phyloP scores from a whole-genome alignment of 176 grass and related monocot species.

The Eleusine coracana region DNA sequence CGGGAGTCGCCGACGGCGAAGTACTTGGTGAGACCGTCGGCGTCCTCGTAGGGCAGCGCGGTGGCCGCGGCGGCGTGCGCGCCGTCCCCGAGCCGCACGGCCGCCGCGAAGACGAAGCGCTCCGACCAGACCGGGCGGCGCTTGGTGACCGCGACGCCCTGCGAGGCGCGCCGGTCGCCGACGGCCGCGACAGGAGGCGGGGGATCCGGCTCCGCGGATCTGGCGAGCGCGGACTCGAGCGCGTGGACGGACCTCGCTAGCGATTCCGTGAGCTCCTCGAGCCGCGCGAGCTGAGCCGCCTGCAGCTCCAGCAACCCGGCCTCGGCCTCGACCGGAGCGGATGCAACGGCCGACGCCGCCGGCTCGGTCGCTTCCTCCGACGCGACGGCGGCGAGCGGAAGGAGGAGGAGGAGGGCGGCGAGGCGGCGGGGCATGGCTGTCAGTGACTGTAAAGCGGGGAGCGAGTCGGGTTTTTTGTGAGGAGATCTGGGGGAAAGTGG shows the following conservation, averaged over 20 bases:
- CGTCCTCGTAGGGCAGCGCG: slow-evolving; percentile 71
- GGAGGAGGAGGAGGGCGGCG: slow-evolving; percentile 44
- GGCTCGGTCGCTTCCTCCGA: neutral
- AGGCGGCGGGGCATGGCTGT: slow-evolving; percentile 53
- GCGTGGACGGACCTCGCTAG: slow-evolving; percentile 51
- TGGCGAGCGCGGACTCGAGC: slow-evolving; percentile 51
- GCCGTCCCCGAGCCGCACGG: slow-evolving; percentile 58
- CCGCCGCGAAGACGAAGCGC: slow-evolving; percentile 71
- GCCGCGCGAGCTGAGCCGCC: slow-evolving; percentile 51
- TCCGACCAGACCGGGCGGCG: slow-evolving; percentile 68
- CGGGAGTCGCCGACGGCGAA: slow-evolving; percentile 77
- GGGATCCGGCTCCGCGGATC: slow-evolving; percentile 44
- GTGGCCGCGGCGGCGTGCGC: slow-evolving; percentile 47
- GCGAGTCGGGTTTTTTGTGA: neutral
- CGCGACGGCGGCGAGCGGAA: slow-evolving; percentile 20
- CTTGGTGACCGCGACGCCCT: slow-evolving; percentile 69
- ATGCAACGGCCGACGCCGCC: neutral
- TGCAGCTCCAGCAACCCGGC: slow-evolving; percentile 43
- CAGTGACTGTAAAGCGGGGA: slow-evolving; percentile 1
- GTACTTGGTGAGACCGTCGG: slow-evolving; percentile 80
- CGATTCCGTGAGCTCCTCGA: slow-evolving; percentile 62
- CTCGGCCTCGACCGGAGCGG: neutral
- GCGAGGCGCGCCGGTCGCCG: slow-evolving; percentile 22
- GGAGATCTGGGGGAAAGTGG: slow-evolving; percentile 24
- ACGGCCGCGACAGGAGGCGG: neutral